Base-by-base conservation (phyloP, 306 rosid species). In the Phaseolus lunatus region DNA sequence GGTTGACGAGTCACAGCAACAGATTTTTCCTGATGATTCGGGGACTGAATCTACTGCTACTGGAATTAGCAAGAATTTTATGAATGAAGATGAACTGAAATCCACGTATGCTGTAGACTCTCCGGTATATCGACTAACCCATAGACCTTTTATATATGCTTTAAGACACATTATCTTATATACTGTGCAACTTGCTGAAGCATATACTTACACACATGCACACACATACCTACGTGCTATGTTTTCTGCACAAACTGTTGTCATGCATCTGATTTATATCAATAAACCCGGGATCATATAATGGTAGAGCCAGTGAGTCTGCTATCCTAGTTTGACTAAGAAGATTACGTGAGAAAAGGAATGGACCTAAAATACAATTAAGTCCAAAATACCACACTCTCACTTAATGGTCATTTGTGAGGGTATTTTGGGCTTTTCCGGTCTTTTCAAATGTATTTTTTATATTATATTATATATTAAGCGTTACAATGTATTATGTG, bases 11-110 rank as follows among this genome's bases (percentile, higher is more conserved):
- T 87, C 68, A 73, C 93, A 76, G 66, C 85, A 76, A 47, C 95
- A 83, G 57, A 87, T 70, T 83, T 18, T 85, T 63, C 75, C 87
- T 37, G 97, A 92, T 58, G 93, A 92, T 44, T 78, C 96, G 2
- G 79, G 66, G 68, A 56, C 81, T n/a, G 97, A 88, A 56, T 39
- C 93, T 76, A 27, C 87, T 64, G 75, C 87, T 37, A 78, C 90
- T 84, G 93, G 88, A 77, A 80, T 85, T 19, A 85, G 86, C 78
- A 92, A 92, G 83, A 92, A 80, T 88, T 85, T 84, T 63, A 48
- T 86, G 80, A 86, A 70, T 44, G 97, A 90, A 35, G 97, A 92
- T 84, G 97, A 90, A 72, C 65, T 88, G 85, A 92, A 88, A 83
- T 83, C 86, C 73, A 9, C 93, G 19, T 81, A 83, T 87, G 66